Conservation (phyloP, 192 early-diverging fungal genomes). For the Diversispora eburnea region DNA sequence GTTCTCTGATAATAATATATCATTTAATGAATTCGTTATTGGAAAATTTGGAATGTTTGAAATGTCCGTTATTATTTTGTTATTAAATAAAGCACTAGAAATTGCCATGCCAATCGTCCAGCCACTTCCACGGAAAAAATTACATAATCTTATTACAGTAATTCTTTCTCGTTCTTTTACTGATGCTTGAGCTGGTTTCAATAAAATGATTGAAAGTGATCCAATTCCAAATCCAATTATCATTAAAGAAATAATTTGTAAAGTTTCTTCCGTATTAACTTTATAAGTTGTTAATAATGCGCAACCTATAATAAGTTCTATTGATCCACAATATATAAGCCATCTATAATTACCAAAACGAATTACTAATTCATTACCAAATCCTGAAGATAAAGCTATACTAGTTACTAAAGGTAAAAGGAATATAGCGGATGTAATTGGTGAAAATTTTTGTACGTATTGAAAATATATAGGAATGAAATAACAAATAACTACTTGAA, state of each 20-base stretch:
- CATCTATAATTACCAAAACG: neutral
- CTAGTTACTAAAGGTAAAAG: conserved; percentile 12
- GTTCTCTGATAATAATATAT: neutral
- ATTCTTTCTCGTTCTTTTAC: neutral
- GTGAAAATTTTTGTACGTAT: neutral
- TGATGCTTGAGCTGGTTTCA: neutral
- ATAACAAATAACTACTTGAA: conserved; percentile 21
- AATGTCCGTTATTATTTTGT: neutral
- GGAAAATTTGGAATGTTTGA: neutral
- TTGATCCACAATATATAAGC: conserved; percentile 4
- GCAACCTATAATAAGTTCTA: neutral
- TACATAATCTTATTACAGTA: neutral
- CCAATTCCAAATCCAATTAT: conserved; percentile 23
- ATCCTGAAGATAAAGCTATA: neutral
- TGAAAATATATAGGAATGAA: conserved; percentile 24
- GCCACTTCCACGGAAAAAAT: conserved; percentile 21
- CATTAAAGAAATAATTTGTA: neutral
- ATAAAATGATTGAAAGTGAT: neutral
- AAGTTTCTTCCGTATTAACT: neutral
- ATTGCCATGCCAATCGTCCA: conserved; percentile 11
- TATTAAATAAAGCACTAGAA: conserved; percentile 23
- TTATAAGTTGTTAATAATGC: conserved; percentile 3
- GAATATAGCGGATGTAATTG: conserved; percentile 6
- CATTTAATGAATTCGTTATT: neutral
- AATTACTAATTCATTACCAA: neutral